Percentiles rank a stretch among this genome's conserved stretches.
Evolutionary conservation across 106 monocot species (phyloP).

Genomic region (Dioscorea dumetorum): DNA sequence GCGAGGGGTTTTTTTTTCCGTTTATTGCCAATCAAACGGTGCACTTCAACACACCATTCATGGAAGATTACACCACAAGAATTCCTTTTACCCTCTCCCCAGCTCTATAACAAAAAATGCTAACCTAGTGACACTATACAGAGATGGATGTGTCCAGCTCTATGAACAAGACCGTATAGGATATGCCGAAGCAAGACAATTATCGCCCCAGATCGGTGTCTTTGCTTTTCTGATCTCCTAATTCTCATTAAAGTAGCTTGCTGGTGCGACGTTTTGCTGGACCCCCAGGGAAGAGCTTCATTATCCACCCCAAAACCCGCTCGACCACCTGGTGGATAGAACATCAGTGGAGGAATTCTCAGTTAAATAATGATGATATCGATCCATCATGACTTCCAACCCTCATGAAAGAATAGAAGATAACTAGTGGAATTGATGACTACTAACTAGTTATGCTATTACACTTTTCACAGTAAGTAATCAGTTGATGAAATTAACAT

Average conservation of each 20-base stretch:
- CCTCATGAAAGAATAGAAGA: no score
- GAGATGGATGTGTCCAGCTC: not conserved
- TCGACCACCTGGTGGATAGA: constrained; percentile 70
- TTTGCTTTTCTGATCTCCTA: not conserved
- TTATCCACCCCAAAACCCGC: constrained; percentile 93
- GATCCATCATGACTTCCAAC: no score
- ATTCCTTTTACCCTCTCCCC: constrained; percentile 1
- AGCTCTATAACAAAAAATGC: constrained; percentile 5
- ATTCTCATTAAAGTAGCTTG: constrained; percentile 61
- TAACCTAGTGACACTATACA: constrained; percentile 5
- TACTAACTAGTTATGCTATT: no score
- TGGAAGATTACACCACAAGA: constrained; percentile 4
- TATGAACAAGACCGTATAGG: not conserved
- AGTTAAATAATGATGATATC: no score
- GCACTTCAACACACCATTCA: constrained; percentile 9
- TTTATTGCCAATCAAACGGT: not conserved
- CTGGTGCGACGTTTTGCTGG: constrained; percentile 83
- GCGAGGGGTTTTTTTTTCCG: not conserved
- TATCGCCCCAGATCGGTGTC: no score
- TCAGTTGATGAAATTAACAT: no score
- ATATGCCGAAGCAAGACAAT: not conserved
- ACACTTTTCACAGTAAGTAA: no score
- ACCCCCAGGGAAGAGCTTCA: constrained; percentile 96
- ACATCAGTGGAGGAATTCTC: not conserved
- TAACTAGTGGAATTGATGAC: no score